phyloP scores from a whole-genome alignment of 2,329 filamentous ascomycete species.

The Colletotrichum limetticola region DNA sequence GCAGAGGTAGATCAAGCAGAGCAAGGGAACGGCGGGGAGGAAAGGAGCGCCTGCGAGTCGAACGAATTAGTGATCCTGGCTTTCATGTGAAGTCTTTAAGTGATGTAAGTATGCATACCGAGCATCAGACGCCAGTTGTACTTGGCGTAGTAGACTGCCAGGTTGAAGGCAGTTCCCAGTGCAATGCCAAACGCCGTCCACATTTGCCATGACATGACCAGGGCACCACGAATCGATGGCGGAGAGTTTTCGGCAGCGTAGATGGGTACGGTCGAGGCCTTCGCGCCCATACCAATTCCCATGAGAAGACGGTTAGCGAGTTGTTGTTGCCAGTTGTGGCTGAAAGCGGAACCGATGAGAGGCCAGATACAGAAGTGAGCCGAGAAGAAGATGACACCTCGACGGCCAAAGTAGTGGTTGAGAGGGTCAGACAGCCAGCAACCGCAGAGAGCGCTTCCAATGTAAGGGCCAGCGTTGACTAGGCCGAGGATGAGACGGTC shows the following conservation, averaged over 20 bases:
- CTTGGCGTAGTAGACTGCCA: slow-evolving; percentile 49
- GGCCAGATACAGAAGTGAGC: slow-evolving; percentile 69
- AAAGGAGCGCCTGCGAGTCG: slow-evolving; percentile 26
- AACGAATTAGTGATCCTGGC: neutral
- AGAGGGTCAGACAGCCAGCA: slow-evolving; percentile 76
- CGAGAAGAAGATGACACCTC: slow-evolving; percentile 74
- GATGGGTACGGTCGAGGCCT: slow-evolving; percentile 74
- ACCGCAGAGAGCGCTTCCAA: slow-evolving; percentile 60
- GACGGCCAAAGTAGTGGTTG: slow-evolving; percentile 72
- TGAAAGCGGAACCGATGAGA: slow-evolving; percentile 72
- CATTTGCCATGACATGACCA: slow-evolving; percentile 85
- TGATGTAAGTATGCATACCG: slow-evolving; percentile 4
- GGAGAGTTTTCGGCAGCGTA: slow-evolving; percentile 81
- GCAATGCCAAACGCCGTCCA: slow-evolving; percentile 66
- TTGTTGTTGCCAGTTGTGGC: slow-evolving; percentile 74
- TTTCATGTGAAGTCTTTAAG: neutral
- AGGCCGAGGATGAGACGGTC: slow-evolving; percentile 68
- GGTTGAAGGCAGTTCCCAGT: slow-evolving; percentile 67
- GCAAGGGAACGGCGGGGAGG: slow-evolving; percentile 62
- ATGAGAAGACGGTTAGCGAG: slow-evolving; percentile 74
- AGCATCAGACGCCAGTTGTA: slow-evolving; percentile 52
- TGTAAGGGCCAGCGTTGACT: slow-evolving; percentile 68
- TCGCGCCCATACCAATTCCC: slow-evolving; percentile 76
- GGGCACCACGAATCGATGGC: slow-evolving; percentile 73
- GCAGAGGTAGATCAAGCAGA: slow-evolving; percentile 71